Conservation (phyloP, 805 yeast species). For the Isabelozyma gotoi region DNA sequence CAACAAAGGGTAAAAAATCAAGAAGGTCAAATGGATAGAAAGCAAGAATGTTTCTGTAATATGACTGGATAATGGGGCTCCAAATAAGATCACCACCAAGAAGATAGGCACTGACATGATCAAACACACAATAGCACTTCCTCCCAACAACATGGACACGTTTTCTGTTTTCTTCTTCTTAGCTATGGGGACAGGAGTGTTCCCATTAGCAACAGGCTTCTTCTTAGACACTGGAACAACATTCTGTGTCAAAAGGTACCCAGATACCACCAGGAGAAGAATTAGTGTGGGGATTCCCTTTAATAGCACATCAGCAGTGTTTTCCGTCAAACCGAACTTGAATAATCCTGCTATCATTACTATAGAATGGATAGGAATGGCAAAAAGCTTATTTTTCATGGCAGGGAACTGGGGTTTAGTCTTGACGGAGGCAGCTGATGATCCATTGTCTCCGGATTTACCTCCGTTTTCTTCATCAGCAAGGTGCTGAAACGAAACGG, state of each 20-base stretch:
- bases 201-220: background rate
- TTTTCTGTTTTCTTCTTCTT: constrained; percentile 13
- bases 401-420: constrained; percentile 9
- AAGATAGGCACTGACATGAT: constrained; percentile 39
- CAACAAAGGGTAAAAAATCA: constrained; percentile 66
- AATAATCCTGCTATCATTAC: constrained; percentile 28
- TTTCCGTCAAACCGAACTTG: constrained; percentile 24
- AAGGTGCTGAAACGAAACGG: constrained; percentile 18
- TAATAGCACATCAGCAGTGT: constrained; percentile 20
- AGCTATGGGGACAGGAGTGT: constrained; percentile 1
- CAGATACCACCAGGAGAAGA: constrained; percentile 23
- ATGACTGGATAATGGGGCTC: constrained; percentile 71
- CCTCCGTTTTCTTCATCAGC: constrained; percentile 6
- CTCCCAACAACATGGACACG: constrained; percentile 20
- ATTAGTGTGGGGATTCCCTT: constrained; percentile 25
- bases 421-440: background rate
- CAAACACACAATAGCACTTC: constrained; percentile 30
- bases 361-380: constrained; percentile 31
- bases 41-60: constrained; percentile 56
- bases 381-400: constrained; percentile 9
- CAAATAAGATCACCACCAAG: constrained; percentile 56
- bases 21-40: constrained; percentile 58
- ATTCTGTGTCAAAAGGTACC: constrained; percentile 13
- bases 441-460: background rate
- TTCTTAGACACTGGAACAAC: constrained; percentile 1